phyloP scores from a whole-genome alignment of 2,329 filamentous ascomycete species.

The Pseudogymnoascus sp. region DNA sequence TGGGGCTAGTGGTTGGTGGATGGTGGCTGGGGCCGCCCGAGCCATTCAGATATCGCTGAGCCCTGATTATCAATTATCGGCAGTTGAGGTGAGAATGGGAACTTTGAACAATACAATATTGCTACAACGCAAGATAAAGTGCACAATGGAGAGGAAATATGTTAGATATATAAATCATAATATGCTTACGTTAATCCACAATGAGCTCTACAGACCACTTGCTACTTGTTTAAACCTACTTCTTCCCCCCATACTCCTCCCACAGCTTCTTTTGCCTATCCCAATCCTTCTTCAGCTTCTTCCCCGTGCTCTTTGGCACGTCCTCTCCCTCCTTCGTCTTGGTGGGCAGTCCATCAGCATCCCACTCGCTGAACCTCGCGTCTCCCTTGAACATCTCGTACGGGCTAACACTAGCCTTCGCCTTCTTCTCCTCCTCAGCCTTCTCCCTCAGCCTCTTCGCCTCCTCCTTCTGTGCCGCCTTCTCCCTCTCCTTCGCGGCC shows the following conservation, averaged over 20 bases:
- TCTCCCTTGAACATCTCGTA: conserved; percentile 50
- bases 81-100: neutral
- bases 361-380: conserved; percentile 65
- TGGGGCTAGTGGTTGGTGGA: neutral
- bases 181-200: neutral
- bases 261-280: conserved; percentile 81
- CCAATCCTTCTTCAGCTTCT: conserved; percentile 86
- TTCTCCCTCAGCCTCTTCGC: conserved; percentile 40
- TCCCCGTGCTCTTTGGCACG: conserved; percentile 67
- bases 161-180: neutral
- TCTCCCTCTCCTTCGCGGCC: conserved; percentile 53
- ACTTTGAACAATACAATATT: neutral
- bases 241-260: conserved; percentile 45
- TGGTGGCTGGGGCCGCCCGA: neutral
- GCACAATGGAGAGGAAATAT: neutral
- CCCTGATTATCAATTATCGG: neutral
- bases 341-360: conserved; percentile 71
- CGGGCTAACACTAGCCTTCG: conserved; percentile 49
- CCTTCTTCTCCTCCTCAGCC: conserved; percentile 45
- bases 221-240: neutral
- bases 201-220: neutral
- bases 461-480: conserved; percentile 49
- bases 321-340: conserved; percentile 72
- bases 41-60: neutral
- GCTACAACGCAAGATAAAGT: neutral